These are phyloP conservation scores for Globisporangium uncinulatum DNA, from an alignment of 352 stramenopile genomes.

Conservation along the genomic window DNA sequence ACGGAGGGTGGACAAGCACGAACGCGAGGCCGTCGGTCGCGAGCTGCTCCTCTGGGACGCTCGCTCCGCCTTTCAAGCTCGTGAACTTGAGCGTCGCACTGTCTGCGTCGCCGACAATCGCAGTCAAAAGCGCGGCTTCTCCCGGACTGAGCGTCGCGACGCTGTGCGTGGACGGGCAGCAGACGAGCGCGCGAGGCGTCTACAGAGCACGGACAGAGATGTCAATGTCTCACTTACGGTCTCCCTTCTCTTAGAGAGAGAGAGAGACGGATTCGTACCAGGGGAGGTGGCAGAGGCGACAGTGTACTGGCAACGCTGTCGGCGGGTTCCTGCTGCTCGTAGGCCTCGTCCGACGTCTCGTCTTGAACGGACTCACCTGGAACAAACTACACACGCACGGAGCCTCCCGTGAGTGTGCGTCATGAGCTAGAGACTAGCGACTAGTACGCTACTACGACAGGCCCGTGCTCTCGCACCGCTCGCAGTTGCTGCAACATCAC, in stretches of 20 bases:
- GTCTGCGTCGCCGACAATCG: conserved; percentile 43
- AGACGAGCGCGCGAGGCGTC: conserved; percentile 40
- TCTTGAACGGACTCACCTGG: neutral
- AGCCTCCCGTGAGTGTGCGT: too few species aligned
- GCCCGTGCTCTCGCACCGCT: conserved; percentile 13
- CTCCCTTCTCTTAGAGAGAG: too few species aligned
- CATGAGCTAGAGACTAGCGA: too few species aligned
- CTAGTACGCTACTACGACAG: too few species aligned
- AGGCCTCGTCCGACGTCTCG: conserved; percentile 6
- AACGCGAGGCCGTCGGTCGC: conserved; percentile 20
- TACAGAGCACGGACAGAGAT: neutral
- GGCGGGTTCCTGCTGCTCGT: neutral
- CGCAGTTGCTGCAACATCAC: conserved; percentile 28
- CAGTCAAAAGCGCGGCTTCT: conserved; percentile 35
- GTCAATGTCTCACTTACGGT: neutral
- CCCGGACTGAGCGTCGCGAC: conserved; percentile 17
- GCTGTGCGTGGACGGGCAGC: conserved; percentile 12
- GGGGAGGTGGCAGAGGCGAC: neutral
- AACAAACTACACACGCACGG: conserved; percentile 6
- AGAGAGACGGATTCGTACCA: neutral
- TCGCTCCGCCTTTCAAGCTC: conserved; percentile 23
- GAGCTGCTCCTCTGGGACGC: conserved; percentile 42
- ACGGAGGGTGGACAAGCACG: conserved; percentile 38
- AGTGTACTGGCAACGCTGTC: neutral
- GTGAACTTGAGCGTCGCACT: conserved; percentile 44